Percentiles rank a stretch among this genome's conserved stretches.
Conservation (phyloP, 768 basidiomycete genomes). For the Rhodosporidiobolus odoratus region DNA sequence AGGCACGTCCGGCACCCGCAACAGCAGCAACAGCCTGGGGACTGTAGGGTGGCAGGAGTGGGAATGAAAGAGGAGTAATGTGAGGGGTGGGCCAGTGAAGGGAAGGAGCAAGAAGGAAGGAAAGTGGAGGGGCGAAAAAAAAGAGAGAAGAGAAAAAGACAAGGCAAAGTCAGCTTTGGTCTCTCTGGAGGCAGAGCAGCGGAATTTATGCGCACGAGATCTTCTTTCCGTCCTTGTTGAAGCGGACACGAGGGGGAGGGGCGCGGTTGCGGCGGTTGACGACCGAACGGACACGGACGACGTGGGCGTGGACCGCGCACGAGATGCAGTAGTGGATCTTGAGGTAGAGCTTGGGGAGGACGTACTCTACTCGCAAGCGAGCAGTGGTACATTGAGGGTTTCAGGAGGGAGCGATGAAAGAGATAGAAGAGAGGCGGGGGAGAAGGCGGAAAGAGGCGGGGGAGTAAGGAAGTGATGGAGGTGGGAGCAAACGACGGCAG, state of each 20-base stretch:
- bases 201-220: slow-evolving; percentile 34
- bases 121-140: neutral
- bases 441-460: neutral
- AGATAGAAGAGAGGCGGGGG: neutral
- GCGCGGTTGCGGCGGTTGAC: slow-evolving; percentile 95
- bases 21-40: slow-evolving; percentile 26
- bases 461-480: neutral
- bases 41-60: neutral
- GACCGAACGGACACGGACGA: slow-evolving; percentile 94
- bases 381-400: no score
- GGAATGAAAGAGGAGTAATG: neutral
- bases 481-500: no score
- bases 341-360: slow-evolving; percentile 93
- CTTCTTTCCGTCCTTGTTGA: slow-evolving; percentile 44
- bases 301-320: slow-evolving; percentile 98
- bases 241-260: slow-evolving; percentile 78
- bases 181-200: neutral
- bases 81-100: neutral
- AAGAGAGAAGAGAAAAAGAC: neutral
- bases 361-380: slow-evolving; percentile 93
- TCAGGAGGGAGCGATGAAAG: neutral
- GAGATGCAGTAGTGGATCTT: slow-evolving; percentile 99
- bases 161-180: neutral
- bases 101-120: neutral
- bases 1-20: slow-evolving; percentile 29